Evolutionary conservation across 768 basidiomycete species (phyloP), one percentile per base, ranked within the genome.

Genomic region (Hydnum rufescens): DNA sequence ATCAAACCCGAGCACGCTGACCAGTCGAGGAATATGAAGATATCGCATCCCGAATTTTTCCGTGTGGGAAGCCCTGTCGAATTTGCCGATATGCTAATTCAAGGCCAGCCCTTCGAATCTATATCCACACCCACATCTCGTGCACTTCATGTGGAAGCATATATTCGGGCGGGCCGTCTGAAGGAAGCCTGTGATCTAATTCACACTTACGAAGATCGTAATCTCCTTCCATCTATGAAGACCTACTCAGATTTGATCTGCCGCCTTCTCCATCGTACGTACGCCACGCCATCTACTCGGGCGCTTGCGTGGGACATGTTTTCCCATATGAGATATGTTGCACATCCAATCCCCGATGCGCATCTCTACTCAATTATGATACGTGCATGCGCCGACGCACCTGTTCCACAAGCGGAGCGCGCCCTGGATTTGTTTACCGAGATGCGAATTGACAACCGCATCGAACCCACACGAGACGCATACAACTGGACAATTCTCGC

Each of bases 301-400:
- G 82, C 84, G 0, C 80, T 86, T 55, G 92, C 85, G 2, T 95
- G 88, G 87, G 87, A 97, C 61, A 74, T 96, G 36, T 96, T 87
- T 64, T 70, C 83, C 2, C 93, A 99, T 64, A 92, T 95, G 85
- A 85, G 93, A 44, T 90, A 95, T 55, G 84, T 86, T 13, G 87
- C 93, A 1, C 89, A 97, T 62, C 79, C 88, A 0, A 67, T 68
- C 3, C 90, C 92, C 0, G 77, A 82, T 56, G 69, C 69, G 13
- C 64, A 71, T 23, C 68, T 92, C 4, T 97, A 88, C 65, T 74
- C 78, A 0, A 62, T 75, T 32, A 95, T 99, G 89, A 88, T 99
- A 58, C 73, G 74, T 3, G 82, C 87, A 0, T 96, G 92, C 57
- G 81, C 81, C 0, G 67, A 60, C 18, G 70, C 71, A 3, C 68